These are phyloP conservation scores for Aphelidium insulamus DNA, from an alignment of 371 early-diverging fungal species.

Conservation along the genomic window DNA sequence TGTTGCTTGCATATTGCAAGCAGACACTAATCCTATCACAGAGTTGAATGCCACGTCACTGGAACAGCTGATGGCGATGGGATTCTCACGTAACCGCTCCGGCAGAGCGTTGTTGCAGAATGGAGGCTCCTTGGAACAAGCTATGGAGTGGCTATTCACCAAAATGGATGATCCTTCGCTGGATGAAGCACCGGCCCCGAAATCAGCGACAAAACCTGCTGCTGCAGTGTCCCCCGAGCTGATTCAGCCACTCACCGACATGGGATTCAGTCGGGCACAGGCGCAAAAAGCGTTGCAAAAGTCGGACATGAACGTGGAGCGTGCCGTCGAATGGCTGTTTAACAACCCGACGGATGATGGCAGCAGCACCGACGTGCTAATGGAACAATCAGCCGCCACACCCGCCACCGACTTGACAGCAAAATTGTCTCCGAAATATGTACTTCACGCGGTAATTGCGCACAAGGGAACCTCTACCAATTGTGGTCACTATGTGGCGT, in stretches of 20 bases:
- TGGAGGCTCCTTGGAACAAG: slow-evolving; percentile 54
- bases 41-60: slow-evolving; percentile 42
- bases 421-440: not conserved
- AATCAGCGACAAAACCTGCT: slow-evolving; percentile 3
- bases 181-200: slow-evolving; percentile 4
- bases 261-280: slow-evolving; percentile 71
- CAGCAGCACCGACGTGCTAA: no score
- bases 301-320: slow-evolving; percentile 59
- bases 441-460: slow-evolving; percentile 21
- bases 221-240: slow-evolving; percentile 9
- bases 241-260: slow-evolving; percentile 42
- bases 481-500: slow-evolving; percentile 90
- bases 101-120: slow-evolving; percentile 55
- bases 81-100: slow-evolving; percentile 65
- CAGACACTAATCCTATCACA: no score
- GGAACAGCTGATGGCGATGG: slow-evolving; percentile 61
- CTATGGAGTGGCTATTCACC: slow-evolving; percentile 83
- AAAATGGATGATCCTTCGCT: slow-evolving; percentile 71
- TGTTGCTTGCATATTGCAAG: no score
- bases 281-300: slow-evolving; percentile 59
- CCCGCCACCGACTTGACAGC: not conserved
- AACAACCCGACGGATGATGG: slow-evolving; percentile 52
- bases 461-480: slow-evolving; percentile 93
- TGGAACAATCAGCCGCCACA: slow-evolving; percentile 9
- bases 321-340: slow-evolving; percentile 88